Base-by-base conservation (phyloP, 208 protist genomes). In the Vickermania spadyakhi region DNA sequence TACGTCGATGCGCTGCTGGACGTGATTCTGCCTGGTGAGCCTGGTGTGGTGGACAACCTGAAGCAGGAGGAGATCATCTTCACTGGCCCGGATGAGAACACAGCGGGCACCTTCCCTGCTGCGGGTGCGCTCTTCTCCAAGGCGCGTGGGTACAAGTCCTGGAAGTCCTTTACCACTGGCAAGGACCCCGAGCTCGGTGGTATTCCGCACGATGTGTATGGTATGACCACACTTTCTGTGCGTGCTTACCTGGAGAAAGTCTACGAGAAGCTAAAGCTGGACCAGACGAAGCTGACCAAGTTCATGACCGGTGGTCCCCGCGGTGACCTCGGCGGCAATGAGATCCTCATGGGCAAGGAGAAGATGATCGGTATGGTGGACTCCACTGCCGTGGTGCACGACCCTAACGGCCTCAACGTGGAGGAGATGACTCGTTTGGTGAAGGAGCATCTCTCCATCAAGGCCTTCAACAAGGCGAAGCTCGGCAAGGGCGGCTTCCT, bases 151-250 rank as follows among this genome's bases (percentile, higher is more conserved):
- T 96, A 88, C 70, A 57, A 58, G 4, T 86, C 84, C 50, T 98
- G 97, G 95, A 97, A 97, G 73, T 93, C 90, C 56, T 97, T 98
- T 66, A 98, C 96, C 50, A 98, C 97, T 28, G 97, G 96, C 62
- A 98, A 98, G 75, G 77, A 91, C 54, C 59, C 87, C 30, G 75
- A 71, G 3, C 62, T 94, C 23, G 96, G 95, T 66, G 96, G 96
- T 66, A 98, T 98, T 69, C 95, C 95, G 28, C 95, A 98, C 67
- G 94, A 97, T 70, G 73, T 75, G 60, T 97, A 96, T 72, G 94
- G 90, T 64, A 98, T 98, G 96, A 98, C 97, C 5, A 98, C 96
- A 36, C 79, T 82, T 52, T 94, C 80, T 26, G 92, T 98, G 23
- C 94, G 95, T 63, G 82, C 96, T 70, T 97, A 97, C 77, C 86